These are phyloP conservation scores for Xerophyta viscosa DNA, from an alignment of 106 monocot species.

Conservation along the genomic window DNA sequence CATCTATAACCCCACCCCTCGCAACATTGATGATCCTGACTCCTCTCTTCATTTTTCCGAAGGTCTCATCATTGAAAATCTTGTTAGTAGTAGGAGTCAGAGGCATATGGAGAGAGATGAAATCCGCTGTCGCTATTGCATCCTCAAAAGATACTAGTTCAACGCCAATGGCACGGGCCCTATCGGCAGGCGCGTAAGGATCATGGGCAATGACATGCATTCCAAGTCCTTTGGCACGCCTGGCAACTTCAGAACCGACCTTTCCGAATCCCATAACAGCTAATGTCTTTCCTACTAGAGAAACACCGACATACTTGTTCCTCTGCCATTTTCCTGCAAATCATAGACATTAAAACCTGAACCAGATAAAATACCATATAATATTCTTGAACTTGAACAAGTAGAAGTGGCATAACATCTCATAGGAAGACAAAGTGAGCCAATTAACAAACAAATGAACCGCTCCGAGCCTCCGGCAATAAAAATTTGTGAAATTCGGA, in stretches of 20 bases:
- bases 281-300: constrained; percentile 76
- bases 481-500: too few species aligned
- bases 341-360: background rate
- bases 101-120: constrained; percentile 90
- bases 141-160: constrained; percentile 83
- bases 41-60: constrained; percentile 69
- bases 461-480: too few species aligned
- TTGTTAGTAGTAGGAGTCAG: constrained; percentile 69
- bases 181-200: constrained; percentile 75
- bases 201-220: constrained; percentile 84
- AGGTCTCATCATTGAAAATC: constrained; percentile 71
- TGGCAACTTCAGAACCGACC: constrained; percentile 81
- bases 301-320: constrained; percentile 81
- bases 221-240: constrained; percentile 85
- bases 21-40: constrained; percentile 84
- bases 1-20: constrained; percentile 90
- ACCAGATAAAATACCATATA: background rate
- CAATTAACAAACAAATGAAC: too few species aligned
- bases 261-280: constrained; percentile 90
- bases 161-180: constrained; percentile 80
- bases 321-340: constrained; percentile 76
- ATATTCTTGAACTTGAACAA: background rate
- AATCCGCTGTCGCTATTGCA: constrained; percentile 69
- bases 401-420: background rate
- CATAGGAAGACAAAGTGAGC: too few species aligned